phyloP scores from a whole-genome alignment of 2,329 filamentous ascomycete genomes.

The Phyllosticta capitalensis region DNA sequence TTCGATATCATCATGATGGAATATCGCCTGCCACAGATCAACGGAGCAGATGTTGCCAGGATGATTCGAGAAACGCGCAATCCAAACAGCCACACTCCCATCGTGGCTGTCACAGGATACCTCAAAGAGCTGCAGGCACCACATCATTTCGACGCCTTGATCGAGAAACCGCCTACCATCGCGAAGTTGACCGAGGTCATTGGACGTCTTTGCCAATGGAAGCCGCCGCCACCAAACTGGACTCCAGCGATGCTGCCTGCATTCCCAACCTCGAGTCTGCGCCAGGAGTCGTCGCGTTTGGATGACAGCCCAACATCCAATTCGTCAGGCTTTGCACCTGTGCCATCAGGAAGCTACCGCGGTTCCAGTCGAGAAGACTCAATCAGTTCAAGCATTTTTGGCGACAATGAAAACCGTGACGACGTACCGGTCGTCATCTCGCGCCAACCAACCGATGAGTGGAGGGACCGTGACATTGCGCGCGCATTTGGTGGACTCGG shows the following conservation, averaged over 20 bases:
- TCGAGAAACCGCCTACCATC: constrained; percentile 93
- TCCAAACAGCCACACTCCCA: constrained; percentile 85
- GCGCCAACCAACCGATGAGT: constrained; percentile 65
- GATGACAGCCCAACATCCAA: constrained; percentile 81
- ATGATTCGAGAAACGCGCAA: constrained; percentile 98
- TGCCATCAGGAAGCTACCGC: constrained; percentile 65
- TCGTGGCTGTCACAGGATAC: constrained; percentile 94
- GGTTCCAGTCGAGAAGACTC: constrained; percentile 81
- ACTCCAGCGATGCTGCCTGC: constrained; percentile 29
- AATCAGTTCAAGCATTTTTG: constrained; percentile 78
- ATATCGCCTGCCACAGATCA: constrained; percentile 89
- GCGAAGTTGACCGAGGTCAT: constrained; percentile 85
- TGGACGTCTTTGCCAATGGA: constrained; percentile 86
- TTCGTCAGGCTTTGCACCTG: constrained; percentile 61
- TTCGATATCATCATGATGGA: constrained; percentile 99
- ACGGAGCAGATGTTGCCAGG: constrained; percentile 85
- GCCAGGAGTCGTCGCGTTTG: constrained; percentile 51
- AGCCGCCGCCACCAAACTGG: constrained; percentile 59
- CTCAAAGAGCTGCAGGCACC: constrained; percentile 93
- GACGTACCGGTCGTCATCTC: constrained; percentile 68
- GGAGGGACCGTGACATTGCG: constrained; percentile 52
- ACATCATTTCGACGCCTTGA: constrained; percentile 89
- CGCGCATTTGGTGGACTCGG: constrained; percentile 56
- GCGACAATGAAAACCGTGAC: constrained; percentile 75
- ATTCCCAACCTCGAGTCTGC: constrained; percentile 51